Conservation (phyloP, 139 green algal species). For the Diplosphaera chodatii region DNA sequence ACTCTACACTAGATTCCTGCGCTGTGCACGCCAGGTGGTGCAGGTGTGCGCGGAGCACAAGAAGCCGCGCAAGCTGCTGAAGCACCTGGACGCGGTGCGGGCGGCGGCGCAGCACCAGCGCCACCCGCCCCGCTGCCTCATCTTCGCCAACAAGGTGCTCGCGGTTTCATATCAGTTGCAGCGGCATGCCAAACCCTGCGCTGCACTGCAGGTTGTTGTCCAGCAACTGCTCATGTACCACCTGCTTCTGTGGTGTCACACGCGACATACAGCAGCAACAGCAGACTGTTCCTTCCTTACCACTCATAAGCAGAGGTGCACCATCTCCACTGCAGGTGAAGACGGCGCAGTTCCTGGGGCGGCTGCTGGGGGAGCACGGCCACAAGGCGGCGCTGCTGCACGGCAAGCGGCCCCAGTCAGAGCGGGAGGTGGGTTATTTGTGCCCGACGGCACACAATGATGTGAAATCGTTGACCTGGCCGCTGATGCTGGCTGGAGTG, state of each 20-base stretch:
- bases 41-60: constrained; percentile 94
- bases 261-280: no score
- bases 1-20: no score
- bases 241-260: no score
- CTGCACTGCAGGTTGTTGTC: no score
- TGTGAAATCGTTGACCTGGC: no score
- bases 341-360: constrained; percentile 44
- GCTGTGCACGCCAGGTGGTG: constrained; percentile 72
- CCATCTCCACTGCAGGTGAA: constrained; percentile 61
- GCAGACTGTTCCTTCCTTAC: no score
- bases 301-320: no score
- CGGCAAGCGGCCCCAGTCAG: constrained; percentile 63
- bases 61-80: constrained; percentile 77
- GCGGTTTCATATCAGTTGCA: no score
- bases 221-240: no score
- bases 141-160: constrained; percentile 78
- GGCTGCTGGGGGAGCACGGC: constrained; percentile 18
- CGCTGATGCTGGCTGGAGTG: no score
- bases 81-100: constrained; percentile 52
- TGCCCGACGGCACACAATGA: no score
- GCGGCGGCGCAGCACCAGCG: constrained; percentile 23
- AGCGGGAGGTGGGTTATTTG: constrained; percentile 32
- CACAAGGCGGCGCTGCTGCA: constrained; percentile 61
- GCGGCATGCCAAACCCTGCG: no score
- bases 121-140: constrained; percentile 61